Evolutionary conservation across 2,329 filamentous ascomycete species (phyloP).

Genomic region (Ophiostoma pallidulum): DNA sequence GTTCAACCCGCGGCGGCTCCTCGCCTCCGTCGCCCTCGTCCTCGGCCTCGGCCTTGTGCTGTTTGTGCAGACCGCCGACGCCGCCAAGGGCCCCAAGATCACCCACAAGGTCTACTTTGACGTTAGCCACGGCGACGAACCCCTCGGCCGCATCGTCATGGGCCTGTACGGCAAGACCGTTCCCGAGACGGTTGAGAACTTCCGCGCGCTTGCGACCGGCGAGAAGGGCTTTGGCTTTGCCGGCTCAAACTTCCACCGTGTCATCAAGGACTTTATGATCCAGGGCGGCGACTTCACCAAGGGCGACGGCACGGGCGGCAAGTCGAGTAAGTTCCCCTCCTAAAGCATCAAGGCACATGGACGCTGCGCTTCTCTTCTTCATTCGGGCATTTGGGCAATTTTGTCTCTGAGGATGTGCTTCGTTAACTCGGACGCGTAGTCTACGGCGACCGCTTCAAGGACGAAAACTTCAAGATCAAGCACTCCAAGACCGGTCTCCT

Average conservation of each 20-base stretch:
- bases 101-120: constrained; percentile 93
- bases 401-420: background rate
- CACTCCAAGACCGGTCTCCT: constrained; percentile 77
- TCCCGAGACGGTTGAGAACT: constrained; percentile 65
- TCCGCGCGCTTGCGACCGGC: constrained; percentile 71
- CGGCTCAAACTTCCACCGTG: constrained; percentile 76
- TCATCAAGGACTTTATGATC: constrained; percentile 88
- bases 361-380: no score
- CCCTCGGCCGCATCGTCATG: constrained; percentile 65
- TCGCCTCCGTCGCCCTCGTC: constrained; percentile 66
- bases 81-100: constrained; percentile 84
- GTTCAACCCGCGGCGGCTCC: constrained; percentile 62
- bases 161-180: constrained; percentile 84
- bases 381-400: no score
- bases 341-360: no score
- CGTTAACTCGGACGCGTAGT: constrained; percentile 34
- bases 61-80: constrained; percentile 65
- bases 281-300: constrained; percentile 84
- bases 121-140: constrained; percentile 65
- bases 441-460: constrained; percentile 73
- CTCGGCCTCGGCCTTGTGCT: constrained; percentile 65
- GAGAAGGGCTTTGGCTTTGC: constrained; percentile 81
- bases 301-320: constrained; percentile 73
- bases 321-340: constrained; percentile 63
- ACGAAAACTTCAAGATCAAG: constrained; percentile 95